phyloP scores from a whole-genome alignment of 1,139 yeast species.

The Hanseniaspora sp. region DNA sequence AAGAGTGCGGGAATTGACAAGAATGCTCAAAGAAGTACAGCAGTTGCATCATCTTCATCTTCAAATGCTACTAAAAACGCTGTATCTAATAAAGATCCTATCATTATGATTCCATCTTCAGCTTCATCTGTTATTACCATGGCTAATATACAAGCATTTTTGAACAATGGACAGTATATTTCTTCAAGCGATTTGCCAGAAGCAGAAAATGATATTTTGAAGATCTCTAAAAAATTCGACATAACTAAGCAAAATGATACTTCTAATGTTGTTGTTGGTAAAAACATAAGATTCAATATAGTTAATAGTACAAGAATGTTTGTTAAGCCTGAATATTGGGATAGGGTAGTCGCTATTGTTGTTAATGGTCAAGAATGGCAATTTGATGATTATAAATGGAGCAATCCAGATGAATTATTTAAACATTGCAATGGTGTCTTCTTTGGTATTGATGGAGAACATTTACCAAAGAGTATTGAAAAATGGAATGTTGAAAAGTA shows the following conservation, averaged over 20 bases:
- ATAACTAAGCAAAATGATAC: conserved; percentile 14
- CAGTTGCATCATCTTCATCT: conserved; percentile 18
- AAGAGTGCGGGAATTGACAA: conserved; percentile 3
- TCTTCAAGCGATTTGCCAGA: conserved; percentile 39
- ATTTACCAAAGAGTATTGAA: conserved; percentile 59
- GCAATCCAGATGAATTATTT: conserved; percentile 67
- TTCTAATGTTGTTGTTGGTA: conserved; percentile 21
- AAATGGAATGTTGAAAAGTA: conserved; percentile 84
- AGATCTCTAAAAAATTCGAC: conserved; percentile 28
- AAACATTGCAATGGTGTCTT: conserved; percentile 78
- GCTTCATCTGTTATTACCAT: conserved; percentile 81
- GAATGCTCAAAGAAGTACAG: conserved; percentile 7
- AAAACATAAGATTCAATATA: conserved; percentile 35
- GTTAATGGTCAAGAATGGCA: conserved; percentile 99
- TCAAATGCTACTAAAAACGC: background rate
- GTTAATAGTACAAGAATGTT: conserved; percentile 83
- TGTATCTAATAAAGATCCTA: conserved; percentile 56
- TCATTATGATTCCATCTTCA: conserved; percentile 83
- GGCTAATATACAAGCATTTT: conserved; percentile 67
- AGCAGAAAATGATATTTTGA: conserved; percentile 24
- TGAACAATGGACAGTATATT: conserved; percentile 63
- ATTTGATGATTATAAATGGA: conserved; percentile 74
- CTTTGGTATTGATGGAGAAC: conserved; percentile 66
- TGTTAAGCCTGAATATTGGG: conserved; percentile 95
- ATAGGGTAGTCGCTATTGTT: conserved; percentile 84